Evolutionary conservation across 163 green algal species (phyloP), one percentile per base, ranked within the genome.

Genomic region (Scenedesmus sp.): DNA sequence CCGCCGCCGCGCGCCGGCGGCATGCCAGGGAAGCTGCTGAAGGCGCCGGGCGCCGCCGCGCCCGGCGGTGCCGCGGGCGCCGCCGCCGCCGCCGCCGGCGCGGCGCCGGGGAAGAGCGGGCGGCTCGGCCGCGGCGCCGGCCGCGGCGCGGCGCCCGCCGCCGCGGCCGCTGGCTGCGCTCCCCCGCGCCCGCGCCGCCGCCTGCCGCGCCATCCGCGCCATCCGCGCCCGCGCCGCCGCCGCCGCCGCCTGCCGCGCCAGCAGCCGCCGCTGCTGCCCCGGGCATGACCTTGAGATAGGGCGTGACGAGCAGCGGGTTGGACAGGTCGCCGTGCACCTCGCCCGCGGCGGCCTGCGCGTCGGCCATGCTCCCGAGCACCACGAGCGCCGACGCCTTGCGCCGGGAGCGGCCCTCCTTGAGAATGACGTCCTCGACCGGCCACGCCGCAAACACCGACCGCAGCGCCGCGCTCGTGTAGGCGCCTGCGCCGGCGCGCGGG

Each of bases 281-380:
- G n/a, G 58, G 71, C 60, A 80, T 71, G 28, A 83, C 87, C 70
- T 89, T 91, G 28, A 78, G 36, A 51, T 90, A 83, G 0, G 89
- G 91, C 56, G 90, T 69, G 2, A 94, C 87, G 70, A 95, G 85
- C 72, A 96, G 82, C 20, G 91, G 91, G 60, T 91, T 87, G 22
- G 26, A 22, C 0, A 84, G 20, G 22, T 85, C 58, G 3, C 91
- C 91, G 28, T 60, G 69, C 65, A 86, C 83, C 9, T 78, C 34
- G 11, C 54, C 53, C 9, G 87, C 84, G 15, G 91, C 90, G 10
- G 70, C 42, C 0, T 45, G 54, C 0, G 87, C 89, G 3, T 51
- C 87, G 2, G 67, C 63, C 34, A 79, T 42, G 15, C 58, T 86
- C 20, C 48, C 77, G 85, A 96, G 92, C 13, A 94, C 85, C 20